These are phyloP conservation scores for Calocera viscosa DNA, from an alignment of 768 basidiomycete genomes.

Conservation along the genomic window DNA sequence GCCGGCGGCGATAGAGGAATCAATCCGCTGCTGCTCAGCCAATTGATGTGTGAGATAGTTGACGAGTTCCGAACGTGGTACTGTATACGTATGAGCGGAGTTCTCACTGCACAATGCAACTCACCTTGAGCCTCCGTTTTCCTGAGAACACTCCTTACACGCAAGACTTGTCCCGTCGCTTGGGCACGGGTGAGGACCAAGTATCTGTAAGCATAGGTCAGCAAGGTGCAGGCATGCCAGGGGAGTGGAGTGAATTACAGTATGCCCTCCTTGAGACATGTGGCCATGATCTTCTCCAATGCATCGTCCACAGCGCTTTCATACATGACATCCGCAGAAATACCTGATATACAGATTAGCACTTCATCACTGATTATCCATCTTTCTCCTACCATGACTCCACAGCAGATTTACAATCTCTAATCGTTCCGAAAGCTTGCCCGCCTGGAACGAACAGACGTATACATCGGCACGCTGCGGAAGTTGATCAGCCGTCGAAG, in stretches of 20 bases:
- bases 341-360: background rate
- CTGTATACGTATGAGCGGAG: background rate
- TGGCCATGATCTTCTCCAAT: conserved; percentile 53
- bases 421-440: conserved; percentile 62
- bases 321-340: conserved; percentile 66
- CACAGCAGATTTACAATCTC: conserved; percentile 67
- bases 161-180: background rate
- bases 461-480: conserved; percentile 47
- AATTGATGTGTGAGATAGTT: background rate
- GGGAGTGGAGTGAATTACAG: conserved; percentile 37
- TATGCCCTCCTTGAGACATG: conserved; percentile 71
- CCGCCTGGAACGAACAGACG: conserved; percentile 62
- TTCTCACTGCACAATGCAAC: background rate
- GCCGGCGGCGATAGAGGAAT: background rate
- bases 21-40: conserved; percentile 1
- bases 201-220: background rate
- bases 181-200: background rate
- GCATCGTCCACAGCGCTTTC: conserved; percentile 52
- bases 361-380: background rate
- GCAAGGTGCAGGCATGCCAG: background rate
- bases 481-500: background rate
- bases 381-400: conserved; percentile 57
- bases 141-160: background rate
- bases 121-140: background rate
- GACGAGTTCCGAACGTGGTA: background rate